Conservation (phyloP, 2,329 filamentous ascomycete species). For the Aspergillus fructus region DNA sequence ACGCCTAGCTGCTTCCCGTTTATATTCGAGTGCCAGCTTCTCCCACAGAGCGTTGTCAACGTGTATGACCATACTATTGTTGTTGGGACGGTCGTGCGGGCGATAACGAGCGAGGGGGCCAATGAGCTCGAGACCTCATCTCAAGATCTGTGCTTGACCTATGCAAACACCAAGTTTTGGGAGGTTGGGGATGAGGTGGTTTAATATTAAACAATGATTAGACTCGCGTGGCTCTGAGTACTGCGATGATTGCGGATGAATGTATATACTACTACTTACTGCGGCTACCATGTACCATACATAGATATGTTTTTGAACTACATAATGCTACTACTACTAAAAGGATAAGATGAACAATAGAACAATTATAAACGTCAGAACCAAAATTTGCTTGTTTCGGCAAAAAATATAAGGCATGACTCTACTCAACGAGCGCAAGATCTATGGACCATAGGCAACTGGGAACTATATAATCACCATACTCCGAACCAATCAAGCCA, state of each 20-base stretch:
- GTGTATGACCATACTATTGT: conserved; percentile 44
- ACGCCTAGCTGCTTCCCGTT: conserved; percentile 35
- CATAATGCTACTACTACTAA: not conserved
- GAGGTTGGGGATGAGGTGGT: conserved; percentile 39
- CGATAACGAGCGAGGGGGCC: conserved; percentile 19
- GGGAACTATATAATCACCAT: conserved; percentile 6
- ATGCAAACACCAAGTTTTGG: conserved; percentile 46
- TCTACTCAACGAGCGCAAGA: conserved; percentile 15
- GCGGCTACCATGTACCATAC: not conserved
- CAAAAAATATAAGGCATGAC: conserved; percentile 4
- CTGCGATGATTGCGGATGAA: not conserved
- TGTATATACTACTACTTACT: not conserved
- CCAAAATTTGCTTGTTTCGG: conserved; percentile 10
- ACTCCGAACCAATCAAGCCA: not conserved
- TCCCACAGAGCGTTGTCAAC: conserved; percentile 33
- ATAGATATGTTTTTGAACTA: not conserved
- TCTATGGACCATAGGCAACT: conserved; percentile 11
- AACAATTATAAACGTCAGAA: conserved; percentile 1
- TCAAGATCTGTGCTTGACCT: conserved; percentile 37
- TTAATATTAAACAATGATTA: conserved; percentile 8
- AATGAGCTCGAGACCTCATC: conserved; percentile 2
- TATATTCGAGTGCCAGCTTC: conserved; percentile 39
- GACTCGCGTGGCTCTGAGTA: not conserved
- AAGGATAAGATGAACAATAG: not conserved
- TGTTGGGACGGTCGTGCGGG: conserved; percentile 36